These are phyloP conservation scores for Teunomyces lycoperdinae DNA, from an alignment of 805 yeast species.

Conservation along the genomic window DNA sequence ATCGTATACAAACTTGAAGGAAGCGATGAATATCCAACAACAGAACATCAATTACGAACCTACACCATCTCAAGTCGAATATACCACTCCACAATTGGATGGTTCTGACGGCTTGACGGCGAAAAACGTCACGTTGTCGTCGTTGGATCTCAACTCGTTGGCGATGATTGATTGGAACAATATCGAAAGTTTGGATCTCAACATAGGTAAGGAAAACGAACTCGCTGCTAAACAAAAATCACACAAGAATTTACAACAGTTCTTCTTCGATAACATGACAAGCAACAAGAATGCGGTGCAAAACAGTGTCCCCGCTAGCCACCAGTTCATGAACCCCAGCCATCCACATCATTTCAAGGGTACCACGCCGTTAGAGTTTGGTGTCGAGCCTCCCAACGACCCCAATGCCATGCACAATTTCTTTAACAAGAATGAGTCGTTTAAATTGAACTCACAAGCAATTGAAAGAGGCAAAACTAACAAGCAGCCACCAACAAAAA, in stretches of 20 bases:
- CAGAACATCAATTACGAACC: conserved; percentile 37
- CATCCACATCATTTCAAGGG: conserved; percentile 42
- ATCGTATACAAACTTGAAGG: conserved; percentile 56
- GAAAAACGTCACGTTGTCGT: conserved; percentile 26
- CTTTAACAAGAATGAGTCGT: conserved; percentile 6
- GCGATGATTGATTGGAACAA: conserved; percentile 29
- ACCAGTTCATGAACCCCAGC: conserved; percentile 32
- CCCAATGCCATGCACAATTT: conserved; percentile 7
- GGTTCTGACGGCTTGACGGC: conserved; percentile 44
- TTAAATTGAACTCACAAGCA: conserved; percentile 3
- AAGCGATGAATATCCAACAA: conserved; percentile 34
- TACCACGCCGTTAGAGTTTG: conserved; percentile 37
- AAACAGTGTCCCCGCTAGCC: not conserved
- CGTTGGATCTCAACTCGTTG: conserved; percentile 35
- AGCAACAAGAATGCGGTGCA: not conserved
- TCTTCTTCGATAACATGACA: conserved; percentile 8
- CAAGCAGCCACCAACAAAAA: conserved; percentile 4
- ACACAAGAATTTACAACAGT: conserved; percentile 12
- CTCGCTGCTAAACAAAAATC: conserved; percentile 9
- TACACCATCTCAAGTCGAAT: conserved; percentile 66
- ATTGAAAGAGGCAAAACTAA: conserved; percentile 2
- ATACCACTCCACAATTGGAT: conserved; percentile 74
- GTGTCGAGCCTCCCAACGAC: conserved; percentile 21
- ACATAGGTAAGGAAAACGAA: conserved; percentile 4
- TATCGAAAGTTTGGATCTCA: conserved; percentile 27